A percentile compares a stretch with the other conserved stretches of the same genome.
Evolutionary conservation across 495 filamentous ascomycete species (phyloP).

Genomic region (Podospora pseudocomata): DNA sequence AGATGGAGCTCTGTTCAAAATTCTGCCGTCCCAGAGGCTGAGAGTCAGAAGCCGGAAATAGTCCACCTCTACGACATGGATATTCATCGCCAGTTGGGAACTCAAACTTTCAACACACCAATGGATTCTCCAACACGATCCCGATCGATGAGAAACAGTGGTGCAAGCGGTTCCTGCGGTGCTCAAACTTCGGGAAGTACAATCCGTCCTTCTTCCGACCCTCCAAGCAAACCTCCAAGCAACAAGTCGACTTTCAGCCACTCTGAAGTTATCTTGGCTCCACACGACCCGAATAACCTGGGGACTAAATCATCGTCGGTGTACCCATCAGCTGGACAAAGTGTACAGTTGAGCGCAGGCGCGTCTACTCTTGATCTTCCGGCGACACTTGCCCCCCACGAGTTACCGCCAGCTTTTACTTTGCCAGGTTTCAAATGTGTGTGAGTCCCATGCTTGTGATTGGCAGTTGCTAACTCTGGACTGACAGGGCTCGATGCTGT

Average conservation of each 20-base stretch:
- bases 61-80: constrained; percentile 32
- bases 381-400: not conserved
- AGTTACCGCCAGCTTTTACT: not conserved
- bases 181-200: not conserved
- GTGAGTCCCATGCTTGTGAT: not conserved
- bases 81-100: constrained; percentile 25
- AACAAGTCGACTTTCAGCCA: not conserved
- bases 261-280: not conserved
- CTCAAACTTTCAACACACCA: constrained; percentile 22
- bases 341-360: constrained; percentile 14
- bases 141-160: constrained; percentile 8
- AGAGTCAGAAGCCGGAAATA: constrained; percentile 25
- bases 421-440: constrained; percentile 19
- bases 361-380: constrained; percentile 16
- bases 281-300: not conserved
- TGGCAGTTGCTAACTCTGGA: not conserved
- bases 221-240: not conserved
- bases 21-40: constrained; percentile 14
- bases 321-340: constrained; percentile 25
- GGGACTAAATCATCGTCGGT: constrained; percentile 23
- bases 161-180: not conserved
- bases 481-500: constrained; percentile 17
- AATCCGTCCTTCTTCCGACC: not conserved
- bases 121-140: constrained; percentile 18
- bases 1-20: constrained; percentile 26